Conservation (phyloP, 768 basidiomycete species). For the Lactarius hatsudake region DNA sequence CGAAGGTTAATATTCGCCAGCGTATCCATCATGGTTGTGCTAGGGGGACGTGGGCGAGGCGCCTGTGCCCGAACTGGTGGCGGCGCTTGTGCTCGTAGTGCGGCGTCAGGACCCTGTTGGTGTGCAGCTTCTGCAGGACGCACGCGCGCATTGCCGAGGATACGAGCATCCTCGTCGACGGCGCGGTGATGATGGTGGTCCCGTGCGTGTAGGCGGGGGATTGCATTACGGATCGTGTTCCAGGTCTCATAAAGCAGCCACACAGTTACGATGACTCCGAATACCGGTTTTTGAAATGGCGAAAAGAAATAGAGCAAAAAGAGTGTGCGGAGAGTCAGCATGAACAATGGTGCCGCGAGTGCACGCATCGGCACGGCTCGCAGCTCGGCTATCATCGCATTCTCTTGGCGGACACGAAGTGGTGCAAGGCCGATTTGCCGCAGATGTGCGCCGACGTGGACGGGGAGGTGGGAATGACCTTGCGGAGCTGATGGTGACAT, state of each 20-base stretch:
- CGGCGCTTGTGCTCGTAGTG: slow-evolving; percentile 3
- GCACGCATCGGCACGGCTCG: slow-evolving; percentile 27
- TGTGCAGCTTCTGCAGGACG: slow-evolving; percentile 10
- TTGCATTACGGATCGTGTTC: slow-evolving; percentile 28
- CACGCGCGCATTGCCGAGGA: slow-evolving; percentile 2
- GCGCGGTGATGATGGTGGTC: slow-evolving; percentile 8
- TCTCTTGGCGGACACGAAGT: slow-evolving; percentile 23
- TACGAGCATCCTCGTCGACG: slow-evolving; percentile 3
- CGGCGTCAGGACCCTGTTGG: slow-evolving; percentile 1
- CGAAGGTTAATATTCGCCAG: slow-evolving; percentile 21
- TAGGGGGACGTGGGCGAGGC: background rate
- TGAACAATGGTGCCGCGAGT: slow-evolving; percentile 25
- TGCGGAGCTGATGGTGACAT: slow-evolving; percentile 3
- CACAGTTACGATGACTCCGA: slow-evolving; percentile 22
- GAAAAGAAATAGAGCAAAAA: slow-evolving; percentile 28
- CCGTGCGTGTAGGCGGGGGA: slow-evolving; percentile 14
- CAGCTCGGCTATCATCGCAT: slow-evolving; percentile 25
- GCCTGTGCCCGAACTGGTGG: background rate
- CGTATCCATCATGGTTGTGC: slow-evolving; percentile 16
- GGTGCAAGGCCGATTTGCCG: slow-evolving; percentile 27
- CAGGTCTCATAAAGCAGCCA: slow-evolving; percentile 29
- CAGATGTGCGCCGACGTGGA: slow-evolving; percentile 22
- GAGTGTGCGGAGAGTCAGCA: slow-evolving; percentile 25
- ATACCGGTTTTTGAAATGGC: slow-evolving; percentile 27
- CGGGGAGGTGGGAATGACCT: slow-evolving; percentile 16